Base-by-base conservation (phyloP, 768 basidiomycete genomes). In the Tylopilus felleus region DNA sequence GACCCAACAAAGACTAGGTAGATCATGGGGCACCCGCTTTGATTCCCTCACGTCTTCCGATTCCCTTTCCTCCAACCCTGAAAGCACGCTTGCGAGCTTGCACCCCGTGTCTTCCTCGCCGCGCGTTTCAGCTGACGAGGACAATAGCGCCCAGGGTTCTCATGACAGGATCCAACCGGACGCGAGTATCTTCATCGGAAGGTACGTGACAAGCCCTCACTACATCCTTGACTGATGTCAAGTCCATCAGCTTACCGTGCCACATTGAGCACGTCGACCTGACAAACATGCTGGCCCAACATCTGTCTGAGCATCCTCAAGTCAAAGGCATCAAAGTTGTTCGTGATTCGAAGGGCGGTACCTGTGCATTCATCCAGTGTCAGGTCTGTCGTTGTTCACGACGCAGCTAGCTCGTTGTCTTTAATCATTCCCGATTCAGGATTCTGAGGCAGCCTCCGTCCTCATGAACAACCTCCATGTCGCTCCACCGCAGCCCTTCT, bases 331-430 rank as follows among this genome's bases (percentile, higher is more conserved):
- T 91, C 67, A 81, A 81, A 53, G 83, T 90, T 49, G 80, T 90
- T 39, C 84, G 84, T 52, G 87, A 90, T 68, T 80, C 79, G 53
- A 86, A 84, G 67, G 87, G 87, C 36, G 85, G 88, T 14, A 81
- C 87, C 42, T 92, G 90, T 64, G 90, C 90, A 52, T 93, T 93
- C 67, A 84, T 90, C 22, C 90, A 92, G 71, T 91, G 89, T 77
- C 80, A 89, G 76, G 90, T 90, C 62, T 41, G 76, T 58, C 41
- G 17, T 45, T 47, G 47, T 47, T 44, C 19, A 13, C 31, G n/a
- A 14, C n/a, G 8, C 33, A 14, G 3, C 39, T 21, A 39, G 38
- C 14, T 17, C 4, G 12, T 42, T 41, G 5, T 4, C 48, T 52
- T 35, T 48, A 22, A 60, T 33, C 16, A 36, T 25, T 29, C 14